Evolutionary conservation across 192 early-diverging fungal genomes (phyloP), one percentile per base, ranked within the genome.

Genomic region (Entrophospora sp.): DNA sequence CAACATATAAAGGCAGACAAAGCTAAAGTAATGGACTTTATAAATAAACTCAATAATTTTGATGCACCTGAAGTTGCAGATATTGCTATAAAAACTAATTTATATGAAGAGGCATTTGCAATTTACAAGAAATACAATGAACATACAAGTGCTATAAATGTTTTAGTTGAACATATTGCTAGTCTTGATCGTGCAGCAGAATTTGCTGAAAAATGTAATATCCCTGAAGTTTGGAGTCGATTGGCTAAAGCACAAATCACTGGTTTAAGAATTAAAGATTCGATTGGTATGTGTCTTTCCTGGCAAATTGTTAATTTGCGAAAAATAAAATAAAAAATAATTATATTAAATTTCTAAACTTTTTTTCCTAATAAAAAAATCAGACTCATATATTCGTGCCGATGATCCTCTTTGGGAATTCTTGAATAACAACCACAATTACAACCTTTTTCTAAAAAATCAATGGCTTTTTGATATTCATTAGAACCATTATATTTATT

Each of bases 1-100:
- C n/a, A n/a, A n/a, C n/a, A n/a, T n/a, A n/a, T n/a, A n/a, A n/a
- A 87, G 78, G 90, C 93, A n/a, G 91, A 96, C 73, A 87, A 87
- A 42, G 63, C 85, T 38, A 85, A 90, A 63, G 96, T 99, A 14
- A 96, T 95, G 81, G 94, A 97, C 57, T 99, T 95, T 66, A 89
- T 99, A 60, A 85, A 81, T n/a, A 88, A 93, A 34, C 81, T 99
- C 37, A 85, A 92, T 68, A 98, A 96, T 84, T 98, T 85, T 74
- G 95, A 99, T 71, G 95, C 94, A 1, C 89, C 93, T 2, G 95
- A 99, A 72, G 94, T 99, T 81, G 97, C 97, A 7, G 88, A 92
- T 63, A 91, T 98, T 56, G 94, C 92, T 68, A 85, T 97, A 71
- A 88, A 88, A 60, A 86, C 81, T 68, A 88, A 89, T 25, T 71